Evolutionary conservation across 441 rosid genomes (phyloP).

Genomic region (Dalechampia spathulata): DNA sequence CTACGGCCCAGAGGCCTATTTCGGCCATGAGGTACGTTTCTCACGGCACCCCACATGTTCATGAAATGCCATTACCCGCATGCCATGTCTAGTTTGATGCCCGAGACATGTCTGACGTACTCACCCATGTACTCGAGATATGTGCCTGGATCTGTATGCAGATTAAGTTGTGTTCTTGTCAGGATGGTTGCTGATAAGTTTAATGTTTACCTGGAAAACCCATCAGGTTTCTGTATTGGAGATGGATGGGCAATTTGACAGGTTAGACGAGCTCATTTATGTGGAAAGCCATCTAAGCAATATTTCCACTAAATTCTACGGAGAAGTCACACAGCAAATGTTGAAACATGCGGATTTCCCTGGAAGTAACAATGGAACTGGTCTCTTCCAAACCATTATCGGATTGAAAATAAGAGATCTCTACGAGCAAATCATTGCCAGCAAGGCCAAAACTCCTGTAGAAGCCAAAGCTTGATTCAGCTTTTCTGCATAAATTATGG

Average conservation of each 20-base stretch:
- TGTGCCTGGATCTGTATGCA: too few relatives aligned
- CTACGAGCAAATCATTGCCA: slow-evolving; percentile 57
- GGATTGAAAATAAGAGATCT: slow-evolving; percentile 95
- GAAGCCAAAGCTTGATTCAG: slow-evolving; percentile 54
- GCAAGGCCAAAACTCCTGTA: slow-evolving; percentile 44
- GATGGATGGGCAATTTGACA: slow-evolving; percentile 98
- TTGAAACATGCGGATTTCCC: slow-evolving; percentile 92
- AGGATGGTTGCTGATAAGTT: too few relatives aligned
- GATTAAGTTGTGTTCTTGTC: too few relatives aligned
- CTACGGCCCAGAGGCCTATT: slow-evolving; percentile 75
- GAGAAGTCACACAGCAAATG: slow-evolving; percentile 97
- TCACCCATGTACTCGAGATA: too few relatives aligned
- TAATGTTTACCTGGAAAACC: too few relatives aligned
- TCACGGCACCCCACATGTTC: too few relatives aligned
- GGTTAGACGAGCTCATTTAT: slow-evolving; percentile 88
- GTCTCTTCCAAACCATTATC: slow-evolving; percentile 89
- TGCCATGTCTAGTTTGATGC: too few relatives aligned
- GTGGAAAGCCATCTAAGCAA: slow-evolving; percentile 94
- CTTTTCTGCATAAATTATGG: too few relatives aligned
- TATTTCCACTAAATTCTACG: slow-evolving; percentile 91
- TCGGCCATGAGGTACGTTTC: slow-evolving; percentile 49
- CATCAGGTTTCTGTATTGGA: slow-evolving; percentile 80
- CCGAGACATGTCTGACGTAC: too few relatives aligned
- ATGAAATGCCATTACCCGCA: too few relatives aligned
- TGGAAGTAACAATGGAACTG: slow-evolving; percentile 93